Evolutionary conservation across 2,329 filamentous ascomycete species (phyloP), one percentile per base, ranked within the genome.

Genomic region (Pochonia chlamydosporia): DNA sequence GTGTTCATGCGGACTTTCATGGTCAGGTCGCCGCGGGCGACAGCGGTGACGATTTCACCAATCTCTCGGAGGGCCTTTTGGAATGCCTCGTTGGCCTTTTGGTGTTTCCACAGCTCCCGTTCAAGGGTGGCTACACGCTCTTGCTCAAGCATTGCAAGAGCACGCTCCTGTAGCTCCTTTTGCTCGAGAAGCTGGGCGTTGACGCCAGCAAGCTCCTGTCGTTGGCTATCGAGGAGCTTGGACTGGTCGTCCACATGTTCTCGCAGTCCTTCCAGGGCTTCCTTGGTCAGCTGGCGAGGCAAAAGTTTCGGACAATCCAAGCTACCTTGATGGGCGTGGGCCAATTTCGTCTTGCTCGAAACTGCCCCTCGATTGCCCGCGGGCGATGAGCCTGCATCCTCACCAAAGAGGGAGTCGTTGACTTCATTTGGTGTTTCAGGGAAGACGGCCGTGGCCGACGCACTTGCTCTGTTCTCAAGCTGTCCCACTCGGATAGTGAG

Each of bases 11-110:
- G 82, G 53, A 96, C 92, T 71, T 96, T 95, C 76, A 96, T 96
- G 66, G 90, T 96, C 51, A 97, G 76, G 63, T 97, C 92, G 68
- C 92, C 92, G 59, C 89, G 89, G 48, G 92, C 93, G 56, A 97
- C 93, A 52, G 92, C 91, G 20, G 93, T 96, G 60, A 97, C 89
- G 58, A 99, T 97, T 63, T 92, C 93, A 58, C 93, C 93, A 56
- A 99, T 97, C 67, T 99, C 93, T 54, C 91, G 83, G 28, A 99
- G 73, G 10, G 93, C 93, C 69, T 97, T 97, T 65, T 97, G 91
- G 78, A 97, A 99, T 58, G 93, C 95, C 68, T 96, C 84, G 68
- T 99, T 99, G 63, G 95, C 93, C 70, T 96, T 93, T 65, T 96
- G 91, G 63, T 96, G 91, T 70, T 97, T 97, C 75, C 87, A 90